A percentile compares a stretch with the other conserved stretches of the same genome.
phyloP scores from a whole-genome alignment of 2,329 filamentous ascomycete species.

The Stagonosporopsis chrysanthemi region DNA sequence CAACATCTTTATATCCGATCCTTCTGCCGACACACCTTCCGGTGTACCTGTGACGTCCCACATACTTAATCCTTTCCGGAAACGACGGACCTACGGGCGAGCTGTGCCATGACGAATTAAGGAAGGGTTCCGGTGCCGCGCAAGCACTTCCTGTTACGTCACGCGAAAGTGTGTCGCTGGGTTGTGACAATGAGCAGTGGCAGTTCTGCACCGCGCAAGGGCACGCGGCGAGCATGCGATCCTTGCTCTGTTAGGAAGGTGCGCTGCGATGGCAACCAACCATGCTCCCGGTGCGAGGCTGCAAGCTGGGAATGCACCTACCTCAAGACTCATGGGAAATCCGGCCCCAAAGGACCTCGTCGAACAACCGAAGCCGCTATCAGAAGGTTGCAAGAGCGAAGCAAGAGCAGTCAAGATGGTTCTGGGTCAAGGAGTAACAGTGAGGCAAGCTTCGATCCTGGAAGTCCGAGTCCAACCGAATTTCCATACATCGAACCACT shows the following conservation, averaged over 20 bases:
- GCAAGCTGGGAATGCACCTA: conserved; percentile 49
- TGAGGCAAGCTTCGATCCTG: conserved; percentile 43
- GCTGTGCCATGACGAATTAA: conserved; percentile 34
- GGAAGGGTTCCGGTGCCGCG: conserved; percentile 25
- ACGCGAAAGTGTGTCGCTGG: conserved; percentile 24
- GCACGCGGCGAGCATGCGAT: conserved; percentile 47
- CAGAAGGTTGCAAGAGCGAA: conserved; percentile 42
- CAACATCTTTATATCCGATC: conserved; percentile 11
- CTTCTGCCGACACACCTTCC: conserved; percentile 19
- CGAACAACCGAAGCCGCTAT: conserved; percentile 47
- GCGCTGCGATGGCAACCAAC: conserved; percentile 45
- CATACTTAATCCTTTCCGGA: conserved; percentile 9
- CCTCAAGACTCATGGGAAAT: conserved; percentile 48
- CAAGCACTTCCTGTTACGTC: conserved; percentile 25
- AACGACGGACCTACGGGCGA: conserved; percentile 16
- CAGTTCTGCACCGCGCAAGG: conserved; percentile 43
- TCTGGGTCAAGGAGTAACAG: conserved; percentile 42
- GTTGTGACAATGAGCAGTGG: conserved; percentile 30
- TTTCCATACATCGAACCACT: conserved; percentile 34
- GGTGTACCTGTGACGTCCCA: conserved; percentile 18
- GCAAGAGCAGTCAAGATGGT: conserved; percentile 30
- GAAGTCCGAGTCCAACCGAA: conserved; percentile 40
- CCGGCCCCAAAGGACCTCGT: conserved; percentile 46
- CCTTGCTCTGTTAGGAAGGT: conserved; percentile 48
- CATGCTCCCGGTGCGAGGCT: conserved; percentile 43